phyloP scores from a whole-genome alignment of 352 stramenopile genomes.

The Globisporangium cystogenes region DNA sequence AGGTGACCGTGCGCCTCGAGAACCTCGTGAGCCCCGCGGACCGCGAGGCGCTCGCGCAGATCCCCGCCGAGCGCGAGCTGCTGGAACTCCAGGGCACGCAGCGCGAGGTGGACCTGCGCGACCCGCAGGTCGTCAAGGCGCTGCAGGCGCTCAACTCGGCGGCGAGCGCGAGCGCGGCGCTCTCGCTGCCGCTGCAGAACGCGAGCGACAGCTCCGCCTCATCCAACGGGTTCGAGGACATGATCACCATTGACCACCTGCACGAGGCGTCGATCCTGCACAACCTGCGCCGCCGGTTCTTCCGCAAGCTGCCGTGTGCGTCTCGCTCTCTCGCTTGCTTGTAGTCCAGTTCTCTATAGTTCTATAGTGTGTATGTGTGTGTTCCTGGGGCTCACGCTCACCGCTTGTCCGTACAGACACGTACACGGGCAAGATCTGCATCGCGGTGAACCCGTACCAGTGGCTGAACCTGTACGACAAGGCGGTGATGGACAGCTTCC shows the following conservation, averaged over 20 bases:
- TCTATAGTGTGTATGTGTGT: no score
- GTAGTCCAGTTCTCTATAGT: no score
- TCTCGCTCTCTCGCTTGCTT: neutral
- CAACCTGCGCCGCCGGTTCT: constrained; percentile 75
- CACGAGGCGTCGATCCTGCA: constrained; percentile 86
- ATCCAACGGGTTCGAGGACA: constrained; percentile 71
- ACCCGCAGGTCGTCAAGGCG: constrained; percentile 45
- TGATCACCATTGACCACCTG: constrained; percentile 86
- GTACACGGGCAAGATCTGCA: constrained; percentile 86
- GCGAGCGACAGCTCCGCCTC: constrained; percentile 29
- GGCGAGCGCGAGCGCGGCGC: constrained; percentile 3
- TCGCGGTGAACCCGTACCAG: constrained; percentile 86
- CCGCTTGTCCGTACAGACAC: no score
- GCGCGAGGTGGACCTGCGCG: constrained; percentile 45
- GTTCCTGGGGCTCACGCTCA: no score
- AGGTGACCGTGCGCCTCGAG: constrained; percentile 62
- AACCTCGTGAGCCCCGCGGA: constrained; percentile 51
- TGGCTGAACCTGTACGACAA: constrained; percentile 83
- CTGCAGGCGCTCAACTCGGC: constrained; percentile 61
- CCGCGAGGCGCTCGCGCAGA: constrained; percentile 23
- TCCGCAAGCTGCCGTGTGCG: constrained; percentile 73
- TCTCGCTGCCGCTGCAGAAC: constrained; percentile 70
- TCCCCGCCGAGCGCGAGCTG: constrained; percentile 50
- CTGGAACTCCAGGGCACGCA: constrained; percentile 47
- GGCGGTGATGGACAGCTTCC: constrained; percentile 63